phyloP scores from a whole-genome alignment of 2,329 filamentous ascomycete genomes.

The Beauveria rudraprayagi region DNA sequence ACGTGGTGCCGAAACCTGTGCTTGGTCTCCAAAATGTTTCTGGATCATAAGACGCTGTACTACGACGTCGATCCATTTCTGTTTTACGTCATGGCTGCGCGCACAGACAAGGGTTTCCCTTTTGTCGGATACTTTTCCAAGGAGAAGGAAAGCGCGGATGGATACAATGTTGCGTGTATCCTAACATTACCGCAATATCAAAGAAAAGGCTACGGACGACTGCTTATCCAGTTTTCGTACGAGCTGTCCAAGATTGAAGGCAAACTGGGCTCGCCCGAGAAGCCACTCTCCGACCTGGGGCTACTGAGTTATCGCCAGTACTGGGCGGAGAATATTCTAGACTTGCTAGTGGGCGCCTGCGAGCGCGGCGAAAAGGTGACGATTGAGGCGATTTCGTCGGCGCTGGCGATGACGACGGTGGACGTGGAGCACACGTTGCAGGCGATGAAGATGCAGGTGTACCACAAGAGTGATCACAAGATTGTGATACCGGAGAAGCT shows the following conservation, averaged over 20 bases:
- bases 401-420: constrained; percentile 90
- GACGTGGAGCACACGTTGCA: constrained; percentile 94
- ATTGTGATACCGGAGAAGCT: constrained; percentile 84
- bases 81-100: constrained; percentile 95
- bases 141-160: constrained; percentile 93
- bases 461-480: constrained; percentile 94
- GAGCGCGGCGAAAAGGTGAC: constrained; percentile 65
- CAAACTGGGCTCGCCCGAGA: constrained; percentile 92
- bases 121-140: constrained; percentile 99
- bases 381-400: constrained; percentile 73
- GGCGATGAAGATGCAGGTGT: constrained; percentile 88
- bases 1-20: constrained; percentile 97
- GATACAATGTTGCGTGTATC: constrained; percentile 97
- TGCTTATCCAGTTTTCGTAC: constrained; percentile 96
- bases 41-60: constrained; percentile 96
- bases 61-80: constrained; percentile 99
- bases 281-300: constrained; percentile 88
- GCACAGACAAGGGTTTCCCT: constrained; percentile 83
- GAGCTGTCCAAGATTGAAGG: constrained; percentile 92
- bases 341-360: constrained; percentile 68
- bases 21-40: constrained; percentile 87
- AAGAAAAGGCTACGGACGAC: constrained; percentile 82
- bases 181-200: constrained; percentile 94
- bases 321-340: constrained; percentile 92
- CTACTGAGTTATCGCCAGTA: constrained; percentile 92